These are phyloP conservation scores for Globisporangium takayamanum DNA, from an alignment of 352 stramenopile species.

Conservation along the genomic window DNA sequence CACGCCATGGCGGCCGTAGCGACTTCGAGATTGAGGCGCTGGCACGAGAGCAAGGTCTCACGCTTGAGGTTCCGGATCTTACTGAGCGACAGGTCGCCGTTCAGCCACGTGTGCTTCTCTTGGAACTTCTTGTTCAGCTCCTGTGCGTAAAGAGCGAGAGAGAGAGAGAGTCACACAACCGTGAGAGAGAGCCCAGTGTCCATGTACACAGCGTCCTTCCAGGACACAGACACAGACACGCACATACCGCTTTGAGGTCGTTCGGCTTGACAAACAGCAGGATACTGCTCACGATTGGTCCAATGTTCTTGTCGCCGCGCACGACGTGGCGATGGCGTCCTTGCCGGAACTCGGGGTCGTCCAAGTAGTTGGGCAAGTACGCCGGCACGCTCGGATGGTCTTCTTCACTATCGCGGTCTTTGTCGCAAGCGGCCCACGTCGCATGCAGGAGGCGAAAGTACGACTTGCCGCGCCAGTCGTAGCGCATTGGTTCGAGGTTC, in stretches of 20 bases:
- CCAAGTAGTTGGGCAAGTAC: constrained; percentile 78
- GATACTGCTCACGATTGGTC: constrained; percentile 91
- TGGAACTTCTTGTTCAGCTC: constrained; percentile 97
- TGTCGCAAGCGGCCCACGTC: constrained; percentile 65
- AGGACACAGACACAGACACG: not conserved
- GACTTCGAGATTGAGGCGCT: constrained; percentile 88
- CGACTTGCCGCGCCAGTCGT: constrained; percentile 83
- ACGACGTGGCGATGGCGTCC: constrained; percentile 78
- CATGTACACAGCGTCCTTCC: not conserved
- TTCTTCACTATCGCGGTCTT: constrained; percentile 70
- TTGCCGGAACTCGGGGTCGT: constrained; percentile 80
- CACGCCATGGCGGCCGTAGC: constrained; percentile 92
- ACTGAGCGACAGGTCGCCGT: constrained; percentile 90
- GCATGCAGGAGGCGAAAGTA: constrained; percentile 82
- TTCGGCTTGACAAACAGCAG: constrained; percentile 94
- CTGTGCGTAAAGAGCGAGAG: constrained; percentile 2
- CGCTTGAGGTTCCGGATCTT: constrained; percentile 95
- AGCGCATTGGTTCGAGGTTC: constrained; percentile 45
- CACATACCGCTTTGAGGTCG: constrained; percentile 86
- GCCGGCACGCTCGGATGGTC: constrained; percentile 40
- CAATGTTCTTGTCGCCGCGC: constrained; percentile 84
- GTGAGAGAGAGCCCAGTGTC: no score
- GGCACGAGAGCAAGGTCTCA: constrained; percentile 67
- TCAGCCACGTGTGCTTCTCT: constrained; percentile 90
- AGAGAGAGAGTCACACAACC: no score